Conservation (phyloP, 768 basidiomycete species). For the Kwoniella dendrophila region DNA sequence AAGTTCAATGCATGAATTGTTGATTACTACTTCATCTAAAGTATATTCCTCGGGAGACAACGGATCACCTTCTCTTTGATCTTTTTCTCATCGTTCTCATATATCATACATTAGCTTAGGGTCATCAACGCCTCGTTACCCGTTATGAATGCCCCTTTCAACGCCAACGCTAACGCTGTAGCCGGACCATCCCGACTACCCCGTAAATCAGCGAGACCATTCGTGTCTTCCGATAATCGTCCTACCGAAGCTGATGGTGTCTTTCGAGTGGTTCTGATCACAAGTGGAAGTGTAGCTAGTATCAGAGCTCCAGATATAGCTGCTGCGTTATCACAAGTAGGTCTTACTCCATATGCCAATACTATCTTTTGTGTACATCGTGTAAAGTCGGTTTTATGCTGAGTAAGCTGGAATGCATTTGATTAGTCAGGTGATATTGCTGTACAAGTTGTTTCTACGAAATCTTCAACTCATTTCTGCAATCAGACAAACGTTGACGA, state of each 20-base stretch:
- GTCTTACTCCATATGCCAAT: conserved; percentile 38
- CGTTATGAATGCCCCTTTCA: not conserved
- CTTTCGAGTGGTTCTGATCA: conserved; percentile 71
- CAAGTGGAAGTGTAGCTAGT: conserved; percentile 93
- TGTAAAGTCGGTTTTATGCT: not conserved
- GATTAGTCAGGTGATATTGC: conserved; percentile 71
- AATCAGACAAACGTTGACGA: conserved; percentile 51
- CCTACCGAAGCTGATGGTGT: conserved; percentile 36
- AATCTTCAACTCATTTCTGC: conserved; percentile 77
- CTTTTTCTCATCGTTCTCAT: not conserved
- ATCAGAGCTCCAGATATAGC: conserved; percentile 92
- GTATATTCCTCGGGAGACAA: too few relatives aligned
- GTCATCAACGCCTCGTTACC: not conserved
- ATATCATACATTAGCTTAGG: not conserved
- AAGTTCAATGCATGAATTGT: too few relatives aligned
- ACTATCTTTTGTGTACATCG: not conserved
- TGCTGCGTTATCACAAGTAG: conserved; percentile 67
- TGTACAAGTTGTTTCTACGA: conserved; percentile 82
- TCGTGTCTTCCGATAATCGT: conserved; percentile 36
- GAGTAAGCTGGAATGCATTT: conserved; percentile 5
- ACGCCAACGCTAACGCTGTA: conserved; percentile 2
- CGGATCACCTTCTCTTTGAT: too few relatives aligned
- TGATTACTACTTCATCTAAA: conserved; percentile 1
- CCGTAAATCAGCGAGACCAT: conserved; percentile 27
- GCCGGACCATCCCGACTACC: conserved; percentile 21